Conservation (phyloP, 371 early-diverging fungal species). For the Mucor circinelloides region DNA sequence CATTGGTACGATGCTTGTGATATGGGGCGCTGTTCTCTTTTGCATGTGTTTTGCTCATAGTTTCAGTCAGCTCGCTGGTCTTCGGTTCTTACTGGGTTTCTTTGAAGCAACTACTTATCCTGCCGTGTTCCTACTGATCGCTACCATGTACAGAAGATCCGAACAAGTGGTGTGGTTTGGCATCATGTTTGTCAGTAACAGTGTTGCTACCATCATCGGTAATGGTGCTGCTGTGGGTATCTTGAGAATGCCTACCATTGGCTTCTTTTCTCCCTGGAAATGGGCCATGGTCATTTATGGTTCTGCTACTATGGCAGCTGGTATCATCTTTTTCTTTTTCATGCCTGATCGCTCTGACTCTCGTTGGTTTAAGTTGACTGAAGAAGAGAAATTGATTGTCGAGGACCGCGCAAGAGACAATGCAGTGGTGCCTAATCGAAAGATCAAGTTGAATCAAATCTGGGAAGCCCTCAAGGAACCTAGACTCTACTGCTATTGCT, state of each 20-base stretch:
- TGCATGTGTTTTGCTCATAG: conserved; percentile 23
- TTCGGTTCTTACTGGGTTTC: conserved; percentile 39
- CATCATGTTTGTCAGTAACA: conserved; percentile 37
- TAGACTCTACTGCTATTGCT: conserved; percentile 20
- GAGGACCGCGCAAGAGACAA: conserved; percentile 31
- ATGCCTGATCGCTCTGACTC: conserved; percentile 23
- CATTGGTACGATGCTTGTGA: conserved; percentile 16
- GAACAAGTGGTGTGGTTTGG: conserved; percentile 36
- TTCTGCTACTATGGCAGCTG: neutral
- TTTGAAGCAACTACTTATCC: conserved; percentile 42
- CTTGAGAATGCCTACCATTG: conserved; percentile 21
- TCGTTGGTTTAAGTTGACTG: conserved; percentile 15
- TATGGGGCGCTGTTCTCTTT: conserved; percentile 27
- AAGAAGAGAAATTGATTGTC: conserved; percentile 19
- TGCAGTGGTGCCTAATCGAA: conserved; percentile 9
- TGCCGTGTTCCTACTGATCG: conserved; percentile 34
- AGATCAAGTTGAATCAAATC: conserved; percentile 14
- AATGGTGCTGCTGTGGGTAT: conserved; percentile 39
- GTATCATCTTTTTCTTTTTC: conserved; percentile 18
- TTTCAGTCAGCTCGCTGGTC: conserved; percentile 36
- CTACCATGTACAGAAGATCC: conserved; percentile 36
- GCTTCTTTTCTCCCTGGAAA: conserved; percentile 24
- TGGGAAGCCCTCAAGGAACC: conserved; percentile 21
- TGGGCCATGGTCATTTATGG: conserved; percentile 28
- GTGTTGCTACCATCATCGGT: conserved; percentile 23